Evolutionary conservation across 495 filamentous ascomycete genomes (phyloP).

Genomic region (Cercophora scortea): DNA sequence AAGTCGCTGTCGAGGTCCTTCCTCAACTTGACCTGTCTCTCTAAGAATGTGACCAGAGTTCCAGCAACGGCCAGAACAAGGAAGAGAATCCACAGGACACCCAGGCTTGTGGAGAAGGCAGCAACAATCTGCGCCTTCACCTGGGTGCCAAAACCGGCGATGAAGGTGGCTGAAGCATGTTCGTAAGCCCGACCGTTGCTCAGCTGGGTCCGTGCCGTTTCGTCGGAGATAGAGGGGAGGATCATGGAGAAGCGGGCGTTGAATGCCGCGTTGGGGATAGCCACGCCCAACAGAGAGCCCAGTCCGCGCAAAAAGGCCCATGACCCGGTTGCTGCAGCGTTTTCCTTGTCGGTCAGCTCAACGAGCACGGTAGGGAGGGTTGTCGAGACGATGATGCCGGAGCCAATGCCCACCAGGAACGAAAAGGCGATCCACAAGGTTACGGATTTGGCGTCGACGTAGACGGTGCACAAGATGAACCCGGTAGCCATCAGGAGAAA

Average conservation of each 20-base stretch:
- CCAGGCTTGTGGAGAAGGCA: conserved; percentile 5
- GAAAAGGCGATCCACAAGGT: conserved; percentile 26
- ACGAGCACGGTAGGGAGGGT: conserved; percentile 21
- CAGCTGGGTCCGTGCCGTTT: neutral
- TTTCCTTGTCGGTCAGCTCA: conserved; percentile 33
- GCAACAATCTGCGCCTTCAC: conserved; percentile 2
- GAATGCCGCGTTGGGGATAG: conserved; percentile 42
- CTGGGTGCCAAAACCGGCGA: neutral
- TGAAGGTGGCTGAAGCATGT: conserved; percentile 14
- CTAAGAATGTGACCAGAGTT: conserved; percentile 22
- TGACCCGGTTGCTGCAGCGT: conserved; percentile 31
- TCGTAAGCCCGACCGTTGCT: conserved; percentile 12
- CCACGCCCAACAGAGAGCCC: conserved; percentile 40
- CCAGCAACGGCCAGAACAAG: conserved; percentile 8
- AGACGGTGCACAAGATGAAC: conserved; percentile 31
- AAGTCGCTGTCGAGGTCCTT: conserved; percentile 29
- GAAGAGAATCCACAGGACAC: conserved; percentile 11
- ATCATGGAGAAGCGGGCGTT: conserved; percentile 28
- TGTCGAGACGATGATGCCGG: conserved; percentile 25
- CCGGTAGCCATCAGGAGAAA: conserved; percentile 32
- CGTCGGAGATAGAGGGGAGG: neutral
- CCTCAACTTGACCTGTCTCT: conserved; percentile 26
- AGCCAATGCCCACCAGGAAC: conserved; percentile 22
- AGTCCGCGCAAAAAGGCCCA: conserved; percentile 41
- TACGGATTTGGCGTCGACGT: conserved; percentile 15